These are phyloP conservation scores for Perkinsus olseni DNA, from an alignment of 169 alveolate genomes.

Conservation along the genomic window DNA sequence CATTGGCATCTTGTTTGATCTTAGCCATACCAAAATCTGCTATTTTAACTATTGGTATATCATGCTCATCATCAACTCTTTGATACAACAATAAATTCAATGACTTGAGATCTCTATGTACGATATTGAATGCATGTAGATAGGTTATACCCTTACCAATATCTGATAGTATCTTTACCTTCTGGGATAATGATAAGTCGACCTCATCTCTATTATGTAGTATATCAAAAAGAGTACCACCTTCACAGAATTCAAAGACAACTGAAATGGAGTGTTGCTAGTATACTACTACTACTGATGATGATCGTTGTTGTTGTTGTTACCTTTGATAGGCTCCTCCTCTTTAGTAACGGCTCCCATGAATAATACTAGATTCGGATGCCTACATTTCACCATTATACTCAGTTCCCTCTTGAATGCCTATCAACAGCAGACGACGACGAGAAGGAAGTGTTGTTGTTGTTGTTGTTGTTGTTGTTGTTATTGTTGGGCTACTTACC, in stretches of 20 bases:
- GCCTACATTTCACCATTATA: constrained; percentile 51
- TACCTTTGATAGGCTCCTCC: constrained; percentile 30
- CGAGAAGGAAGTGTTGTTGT: background rate
- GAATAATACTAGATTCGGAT: constrained; percentile 61
- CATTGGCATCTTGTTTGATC: background rate
- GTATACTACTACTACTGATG: no score
- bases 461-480: background rate
- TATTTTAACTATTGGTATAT: constrained; percentile 14
- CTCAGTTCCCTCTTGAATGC: constrained; percentile 62
- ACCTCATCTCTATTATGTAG: constrained; percentile 48
- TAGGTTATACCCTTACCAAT: constrained; percentile 65
- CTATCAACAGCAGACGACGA: background rate
- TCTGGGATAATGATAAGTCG: constrained; percentile 18
- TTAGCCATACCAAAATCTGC: constrained; percentile 28
- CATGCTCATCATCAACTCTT: constrained; percentile 8
- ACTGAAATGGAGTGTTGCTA: constrained; percentile 18
- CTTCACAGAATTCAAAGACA: constrained; percentile 69
- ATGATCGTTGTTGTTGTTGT: background rate
- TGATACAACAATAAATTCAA: constrained; percentile 56
- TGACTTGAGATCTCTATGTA: constrained; percentile 73
- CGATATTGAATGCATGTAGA: constrained; percentile 51
- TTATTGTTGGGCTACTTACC: background rate
- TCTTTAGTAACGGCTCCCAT: constrained; percentile 54
- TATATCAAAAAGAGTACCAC: constrained; percentile 63
- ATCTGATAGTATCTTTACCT: constrained; percentile 53